phyloP scores from a whole-genome alignment of 345 rosid species.

The Pistacia vera region DNA sequence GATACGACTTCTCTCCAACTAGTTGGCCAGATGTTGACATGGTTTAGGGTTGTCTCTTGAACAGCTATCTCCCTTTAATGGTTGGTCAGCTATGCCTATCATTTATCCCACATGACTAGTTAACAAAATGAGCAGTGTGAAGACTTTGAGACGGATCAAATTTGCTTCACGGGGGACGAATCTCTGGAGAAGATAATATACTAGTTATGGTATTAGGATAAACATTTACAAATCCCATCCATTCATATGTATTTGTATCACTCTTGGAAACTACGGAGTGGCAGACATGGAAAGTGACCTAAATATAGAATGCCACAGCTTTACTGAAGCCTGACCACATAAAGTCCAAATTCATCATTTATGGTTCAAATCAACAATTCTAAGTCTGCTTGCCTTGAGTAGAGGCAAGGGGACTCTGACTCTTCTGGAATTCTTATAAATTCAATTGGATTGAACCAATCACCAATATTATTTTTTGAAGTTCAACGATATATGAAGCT shows the following conservation, averaged over 20 bases:
- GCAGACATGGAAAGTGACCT: background rate
- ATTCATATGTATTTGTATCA: no score
- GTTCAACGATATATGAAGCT: no score
- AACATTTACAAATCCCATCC: no score
- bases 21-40: constrained; percentile 1
- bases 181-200: background rate
- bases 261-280: no score
- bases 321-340: no score
- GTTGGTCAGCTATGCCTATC: background rate
- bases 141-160: background rate
- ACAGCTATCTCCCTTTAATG: background rate
- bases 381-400: background rate
- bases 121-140: background rate
- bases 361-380: background rate
- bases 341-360: background rate
- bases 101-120: background rate
- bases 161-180: background rate
- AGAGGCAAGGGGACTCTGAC: constrained; percentile 3
- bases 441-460: background rate
- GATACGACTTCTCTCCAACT: background rate
- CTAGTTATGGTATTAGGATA: background rate
- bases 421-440: constrained; percentile 2
- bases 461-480: background rate
- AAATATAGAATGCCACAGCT: no score
- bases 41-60: background rate